phyloP scores from a whole-genome alignment of 2,329 filamentous ascomycete species.

The Chrysoporthe puriensis region DNA sequence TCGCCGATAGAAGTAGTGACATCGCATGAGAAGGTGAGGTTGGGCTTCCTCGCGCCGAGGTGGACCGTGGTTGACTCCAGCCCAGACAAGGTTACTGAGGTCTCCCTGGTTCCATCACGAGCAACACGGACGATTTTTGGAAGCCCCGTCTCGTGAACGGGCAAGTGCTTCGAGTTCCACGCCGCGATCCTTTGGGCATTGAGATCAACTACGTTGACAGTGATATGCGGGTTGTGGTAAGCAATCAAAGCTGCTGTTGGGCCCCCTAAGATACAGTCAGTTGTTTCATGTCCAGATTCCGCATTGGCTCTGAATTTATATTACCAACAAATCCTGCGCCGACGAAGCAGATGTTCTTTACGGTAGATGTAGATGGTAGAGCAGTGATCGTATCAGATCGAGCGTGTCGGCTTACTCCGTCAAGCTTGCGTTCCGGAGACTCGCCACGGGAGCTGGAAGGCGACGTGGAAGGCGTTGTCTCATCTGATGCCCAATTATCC shows the following conservation, averaged over 20 bases:
- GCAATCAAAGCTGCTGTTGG: slow-evolving; percentile 65
- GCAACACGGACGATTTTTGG: slow-evolving; percentile 54
- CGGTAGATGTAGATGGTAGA: slow-evolving; percentile 13
- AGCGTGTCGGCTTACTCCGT: slow-evolving; percentile 2
- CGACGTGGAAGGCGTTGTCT: slow-evolving; percentile 32
- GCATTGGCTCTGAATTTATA: neutral
- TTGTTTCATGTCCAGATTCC: neutral
- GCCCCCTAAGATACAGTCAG: slow-evolving; percentile 47
- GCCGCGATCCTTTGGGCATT: slow-evolving; percentile 56
- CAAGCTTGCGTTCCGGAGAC: slow-evolving; percentile 33
- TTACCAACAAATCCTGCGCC: slow-evolving; percentile 64
- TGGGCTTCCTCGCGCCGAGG: slow-evolving; percentile 47
- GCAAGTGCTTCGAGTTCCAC: slow-evolving; percentile 62
- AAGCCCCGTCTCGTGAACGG: slow-evolving; percentile 63
- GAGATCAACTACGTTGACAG: slow-evolving; percentile 62
- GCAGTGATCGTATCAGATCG: slow-evolving; percentile 17
- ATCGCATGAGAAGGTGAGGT: slow-evolving; percentile 63
- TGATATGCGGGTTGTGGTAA: slow-evolving; percentile 58
- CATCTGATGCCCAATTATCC: slow-evolving; percentile 22
- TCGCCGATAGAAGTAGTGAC: slow-evolving; percentile 52
- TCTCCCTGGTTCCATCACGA: slow-evolving; percentile 43
- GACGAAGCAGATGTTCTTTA: slow-evolving; percentile 55
- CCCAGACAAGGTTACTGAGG: slow-evolving; percentile 32
- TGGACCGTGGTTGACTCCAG: slow-evolving; percentile 27
- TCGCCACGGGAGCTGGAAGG: slow-evolving; percentile 33